These are phyloP conservation scores for Scenedesmus sp. DNA, from an alignment of 163 green algal genomes.

Conservation along the genomic window DNA sequence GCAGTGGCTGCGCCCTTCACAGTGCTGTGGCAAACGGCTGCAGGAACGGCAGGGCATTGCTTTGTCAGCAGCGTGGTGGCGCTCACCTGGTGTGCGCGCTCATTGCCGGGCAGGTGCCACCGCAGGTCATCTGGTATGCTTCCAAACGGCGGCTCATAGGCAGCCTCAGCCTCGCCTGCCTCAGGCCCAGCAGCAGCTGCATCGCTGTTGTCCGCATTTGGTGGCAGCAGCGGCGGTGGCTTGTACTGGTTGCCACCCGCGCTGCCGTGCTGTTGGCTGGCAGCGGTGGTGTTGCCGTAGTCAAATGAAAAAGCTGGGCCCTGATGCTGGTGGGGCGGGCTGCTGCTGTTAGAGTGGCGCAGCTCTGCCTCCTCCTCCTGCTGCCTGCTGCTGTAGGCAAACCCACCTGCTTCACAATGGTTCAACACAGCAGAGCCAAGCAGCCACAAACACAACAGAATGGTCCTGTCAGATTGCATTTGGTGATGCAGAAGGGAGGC, in stretches of 20 bases:
- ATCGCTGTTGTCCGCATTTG: not conserved
- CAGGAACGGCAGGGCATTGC: not conserved
- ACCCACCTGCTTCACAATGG: not conserved
- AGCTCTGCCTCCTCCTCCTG: not conserved
- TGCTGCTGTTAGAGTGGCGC: not conserved
- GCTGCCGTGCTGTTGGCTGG: too few species aligned
- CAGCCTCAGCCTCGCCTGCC: not conserved
- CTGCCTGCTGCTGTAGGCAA: slow-evolving; percentile 3
- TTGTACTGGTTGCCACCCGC: not conserved
- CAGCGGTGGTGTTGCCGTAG: slow-evolving; percentile 22
- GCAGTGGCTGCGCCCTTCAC: not conserved
- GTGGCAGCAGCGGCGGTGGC: not conserved
- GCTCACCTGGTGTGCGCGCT: slow-evolving; percentile 62
- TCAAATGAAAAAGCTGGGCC: slow-evolving; percentile 48
- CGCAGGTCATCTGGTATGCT: slow-evolving; percentile 49
- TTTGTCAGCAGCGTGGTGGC: too few species aligned
- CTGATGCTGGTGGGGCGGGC: not conserved
- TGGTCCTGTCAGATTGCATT: not conserved
- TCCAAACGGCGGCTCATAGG: slow-evolving; percentile 32
- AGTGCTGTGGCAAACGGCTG: not conserved
- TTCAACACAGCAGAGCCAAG: not conserved
- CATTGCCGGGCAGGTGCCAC: slow-evolving; percentile 49
- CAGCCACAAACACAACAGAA: not conserved
- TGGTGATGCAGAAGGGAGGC: not conserved
- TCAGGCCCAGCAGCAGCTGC: not conserved